These are phyloP conservation scores for Mikania micrantha DNA, from an alignment of 129 eudicot species.

Conservation along the genomic window DNA sequence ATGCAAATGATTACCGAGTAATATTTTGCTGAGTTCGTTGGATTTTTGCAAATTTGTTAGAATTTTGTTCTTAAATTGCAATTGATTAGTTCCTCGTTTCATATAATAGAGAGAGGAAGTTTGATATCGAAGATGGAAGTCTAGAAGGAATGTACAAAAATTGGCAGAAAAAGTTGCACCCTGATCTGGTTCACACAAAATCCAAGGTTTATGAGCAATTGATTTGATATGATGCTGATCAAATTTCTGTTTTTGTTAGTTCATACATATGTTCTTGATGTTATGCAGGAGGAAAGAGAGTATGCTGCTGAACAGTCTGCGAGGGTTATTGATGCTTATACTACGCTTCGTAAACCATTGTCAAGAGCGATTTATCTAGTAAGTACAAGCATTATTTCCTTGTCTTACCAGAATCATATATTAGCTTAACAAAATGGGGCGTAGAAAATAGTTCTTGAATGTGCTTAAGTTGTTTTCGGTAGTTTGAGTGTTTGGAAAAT, in stretches of 20 bases:
- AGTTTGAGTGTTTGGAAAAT: not conserved
- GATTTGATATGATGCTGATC: not conserved
- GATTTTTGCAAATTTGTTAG: not conserved
- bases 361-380: conserved; percentile 74
- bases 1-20: not conserved
- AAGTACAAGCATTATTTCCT: conserved; percentile 13
- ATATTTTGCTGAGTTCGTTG: too few relatives aligned
- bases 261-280: not conserved
- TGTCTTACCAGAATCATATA: not conserved
- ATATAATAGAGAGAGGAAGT: conserved; percentile 49
- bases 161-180: conserved; percentile 94
- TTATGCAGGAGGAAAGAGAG: conserved; percentile 64
- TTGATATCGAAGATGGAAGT: conserved; percentile 47
- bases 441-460: not conserved
- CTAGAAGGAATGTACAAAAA: conserved; percentile 74
- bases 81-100: not conserved
- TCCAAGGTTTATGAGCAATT: conserved; percentile 45
- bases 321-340: conserved; percentile 77
- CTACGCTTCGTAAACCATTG: conserved; percentile 67
- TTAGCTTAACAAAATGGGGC: not conserved
- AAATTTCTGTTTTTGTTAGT: not conserved
- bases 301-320: conserved; percentile 97
- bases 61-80: not conserved
- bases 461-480: not conserved
- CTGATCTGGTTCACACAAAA: conserved; percentile 87